Conservation (phyloP, 805 yeast genomes). For the Candida stauntonica region DNA sequence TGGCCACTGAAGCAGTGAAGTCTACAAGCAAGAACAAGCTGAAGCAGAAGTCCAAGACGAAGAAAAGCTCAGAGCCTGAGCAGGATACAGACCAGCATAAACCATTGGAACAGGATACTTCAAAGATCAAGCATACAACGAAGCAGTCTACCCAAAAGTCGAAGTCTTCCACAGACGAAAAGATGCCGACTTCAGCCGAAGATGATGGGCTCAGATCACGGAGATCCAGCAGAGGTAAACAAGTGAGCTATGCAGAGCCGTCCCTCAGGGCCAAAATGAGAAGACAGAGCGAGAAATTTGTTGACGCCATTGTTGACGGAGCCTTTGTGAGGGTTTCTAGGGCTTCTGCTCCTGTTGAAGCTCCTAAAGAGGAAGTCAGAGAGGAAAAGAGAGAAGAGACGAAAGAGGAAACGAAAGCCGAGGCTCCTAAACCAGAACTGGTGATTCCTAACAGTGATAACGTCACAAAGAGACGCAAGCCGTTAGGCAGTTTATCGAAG, state of each 20-base stretch:
- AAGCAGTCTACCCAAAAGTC: conserved; percentile 27
- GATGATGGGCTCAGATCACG: conserved; percentile 28
- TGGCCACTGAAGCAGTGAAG: conserved; percentile 19
- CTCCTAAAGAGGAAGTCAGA: not conserved
- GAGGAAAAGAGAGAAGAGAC: not conserved
- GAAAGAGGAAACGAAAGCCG: not conserved
- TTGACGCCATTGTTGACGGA: conserved; percentile 48
- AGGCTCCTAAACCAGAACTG: conserved; percentile 8
- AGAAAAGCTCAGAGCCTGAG: conserved; percentile 6
- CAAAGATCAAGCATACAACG: conserved; percentile 27
- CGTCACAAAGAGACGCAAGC: conserved; percentile 28
- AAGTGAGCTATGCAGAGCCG: conserved; percentile 64
- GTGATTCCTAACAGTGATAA: conserved; percentile 21
- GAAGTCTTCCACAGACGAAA: conserved; percentile 33
- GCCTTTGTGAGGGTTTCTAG: too few species aligned
- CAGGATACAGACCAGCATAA: conserved; percentile 21
- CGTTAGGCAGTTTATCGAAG: conserved; percentile 15
- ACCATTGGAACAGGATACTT: conserved; percentile 20
- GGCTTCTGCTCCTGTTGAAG: too few species aligned
- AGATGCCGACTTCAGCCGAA: conserved; percentile 32
- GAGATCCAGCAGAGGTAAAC: conserved; percentile 43
- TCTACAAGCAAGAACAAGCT: too few species aligned
- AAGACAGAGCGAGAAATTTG: conserved; percentile 53
- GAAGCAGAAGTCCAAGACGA: not conserved
- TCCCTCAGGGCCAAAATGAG: conserved; percentile 67